These are phyloP conservation scores for Trichoderma endophyticum DNA, from an alignment of 2,329 filamentous ascomycete genomes.

Conservation along the genomic window DNA sequence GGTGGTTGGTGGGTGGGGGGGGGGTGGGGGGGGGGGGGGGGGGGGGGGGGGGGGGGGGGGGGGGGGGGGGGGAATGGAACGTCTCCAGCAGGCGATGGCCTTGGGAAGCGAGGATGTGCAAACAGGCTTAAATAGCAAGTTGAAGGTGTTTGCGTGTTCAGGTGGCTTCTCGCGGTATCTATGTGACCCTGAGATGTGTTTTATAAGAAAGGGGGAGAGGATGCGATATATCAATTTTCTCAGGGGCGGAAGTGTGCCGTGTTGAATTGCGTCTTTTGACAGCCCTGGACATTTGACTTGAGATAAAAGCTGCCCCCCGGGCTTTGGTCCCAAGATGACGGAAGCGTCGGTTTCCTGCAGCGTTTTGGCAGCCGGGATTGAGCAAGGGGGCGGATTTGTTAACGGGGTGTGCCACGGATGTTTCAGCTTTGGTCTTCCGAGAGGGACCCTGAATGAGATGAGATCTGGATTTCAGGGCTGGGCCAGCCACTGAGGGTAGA, in stretches of 20 bases:
- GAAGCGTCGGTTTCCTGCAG: neutral
- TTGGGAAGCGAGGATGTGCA: neutral
- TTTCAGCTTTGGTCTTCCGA: conserved; percentile 11
- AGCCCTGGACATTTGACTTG: neutral
- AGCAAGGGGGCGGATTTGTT: neutral
- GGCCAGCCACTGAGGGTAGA: neutral
- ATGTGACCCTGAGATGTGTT: neutral
- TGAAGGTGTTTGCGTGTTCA: conserved; percentile 11
- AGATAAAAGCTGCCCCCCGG: neutral
- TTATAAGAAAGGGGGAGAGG: neutral
- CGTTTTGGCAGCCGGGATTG: neutral
- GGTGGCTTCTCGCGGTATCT: neutral
- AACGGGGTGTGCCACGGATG: neutral
- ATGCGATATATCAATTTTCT: neutral
- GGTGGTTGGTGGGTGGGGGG: too few species aligned
- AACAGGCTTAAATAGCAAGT: conserved; percentile 14
- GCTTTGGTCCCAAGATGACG: neutral
- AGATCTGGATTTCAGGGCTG: neutral
- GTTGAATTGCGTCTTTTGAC: neutral
- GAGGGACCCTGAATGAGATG: neutral
- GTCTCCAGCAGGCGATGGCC: neutral
- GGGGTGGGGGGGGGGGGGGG: too few species aligned
- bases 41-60: too few species aligned
- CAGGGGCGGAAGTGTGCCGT: neutral
- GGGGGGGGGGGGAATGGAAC: too few species aligned